phyloP scores from a whole-genome alignment of 1,284 basidiomycete species.

The Blastosporella zonata region DNA sequence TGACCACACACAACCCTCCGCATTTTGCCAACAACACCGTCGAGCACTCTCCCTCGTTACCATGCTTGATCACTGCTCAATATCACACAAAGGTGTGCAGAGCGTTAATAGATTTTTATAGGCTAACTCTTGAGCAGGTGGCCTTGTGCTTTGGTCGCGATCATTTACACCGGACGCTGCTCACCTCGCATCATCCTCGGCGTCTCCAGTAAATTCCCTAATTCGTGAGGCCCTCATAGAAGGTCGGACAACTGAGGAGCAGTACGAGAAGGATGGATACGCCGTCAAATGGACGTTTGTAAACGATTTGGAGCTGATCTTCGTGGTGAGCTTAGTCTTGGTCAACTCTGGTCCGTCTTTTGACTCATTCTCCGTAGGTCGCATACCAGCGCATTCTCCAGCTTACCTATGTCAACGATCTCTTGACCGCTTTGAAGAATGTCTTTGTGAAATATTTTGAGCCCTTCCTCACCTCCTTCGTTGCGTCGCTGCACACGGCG shows the following conservation, averaged over 20 bases:
- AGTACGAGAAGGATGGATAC: slow-evolving; percentile 89
- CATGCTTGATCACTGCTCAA: slow-evolving; percentile 26
- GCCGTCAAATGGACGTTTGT: slow-evolving; percentile 91
- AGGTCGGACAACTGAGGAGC: slow-evolving; percentile 71
- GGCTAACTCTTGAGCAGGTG: slow-evolving; percentile 51
- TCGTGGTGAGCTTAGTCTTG: slow-evolving; percentile 64
- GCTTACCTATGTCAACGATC: slow-evolving; percentile 89
- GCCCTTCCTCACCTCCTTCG: slow-evolving; percentile 77
- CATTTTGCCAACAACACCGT: slow-evolving; percentile 2
- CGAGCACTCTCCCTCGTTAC: not conserved
- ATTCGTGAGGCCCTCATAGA: slow-evolving; percentile 91
- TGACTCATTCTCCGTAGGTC: slow-evolving; percentile 51
- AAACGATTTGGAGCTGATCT: slow-evolving; percentile 92
- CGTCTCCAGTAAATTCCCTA: slow-evolving; percentile 87
- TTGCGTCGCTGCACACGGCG: slow-evolving; percentile 73
- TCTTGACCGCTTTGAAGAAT: slow-evolving; percentile 76
- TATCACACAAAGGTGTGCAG: slow-evolving; percentile 23
- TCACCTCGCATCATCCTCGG: slow-evolving; percentile 67
- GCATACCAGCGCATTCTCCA: slow-evolving; percentile 97
- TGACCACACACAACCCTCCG: not conserved
- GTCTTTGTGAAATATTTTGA: slow-evolving; percentile 86
- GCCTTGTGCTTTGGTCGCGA: slow-evolving; percentile 88
- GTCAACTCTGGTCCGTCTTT: slow-evolving; percentile 4
- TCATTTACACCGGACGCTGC: slow-evolving; percentile 87
- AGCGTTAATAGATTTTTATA: not conserved